Base-by-base conservation (phyloP, 345 rosid species). In the Isatis tinctoria region DNA sequence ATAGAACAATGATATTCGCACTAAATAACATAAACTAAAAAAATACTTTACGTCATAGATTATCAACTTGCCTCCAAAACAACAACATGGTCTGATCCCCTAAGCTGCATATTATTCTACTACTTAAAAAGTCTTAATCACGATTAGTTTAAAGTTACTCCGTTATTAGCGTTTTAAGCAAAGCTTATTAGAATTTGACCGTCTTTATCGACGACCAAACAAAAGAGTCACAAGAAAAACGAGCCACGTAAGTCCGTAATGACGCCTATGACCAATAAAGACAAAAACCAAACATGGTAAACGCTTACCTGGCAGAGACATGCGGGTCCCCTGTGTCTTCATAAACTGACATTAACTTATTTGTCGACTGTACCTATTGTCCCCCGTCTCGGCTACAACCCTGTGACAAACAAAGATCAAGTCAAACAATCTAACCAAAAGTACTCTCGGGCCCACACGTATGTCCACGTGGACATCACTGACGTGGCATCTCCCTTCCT, bases 291-390 rank as follows among this genome's bases (percentile, higher is more conserved):
- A 49, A 60, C 78, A 59, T 2, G 26, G 40, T 57, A 65, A 65
- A 69, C n/a, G 82, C 80, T 85, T 82, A 82, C 80, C 73, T 82
- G 92, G 87, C 81, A 56, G 16, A 20, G 18, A 83, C 88, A 83
- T 45, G 67, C 78, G 72, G 87, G 70, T 58, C 96, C 87, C 8
- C 0, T 4, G 6, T 83, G 96, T 78, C 78, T 60, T 77, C 82
- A 5, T 9, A n/a, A 70, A 65, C 5, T 11, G 10, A 10, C 10
- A 48, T 28, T 36, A 18, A 27, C 58, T 69, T 69, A 76, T 81
- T 82, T 85, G 82, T 69, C 14, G 2, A 58, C 73, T 86, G 78
- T 67, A 85, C 82, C 58, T 45, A 48, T 7, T 81, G 90, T 83
- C 69, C 39, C 75, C 82, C 9, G 28, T 10, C 49, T 17, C 4